Evolutionary conservation across 805 yeast genomes (phyloP), one percentile per base, ranked within the genome.

Genomic region (Candida coquimbonensis): DNA sequence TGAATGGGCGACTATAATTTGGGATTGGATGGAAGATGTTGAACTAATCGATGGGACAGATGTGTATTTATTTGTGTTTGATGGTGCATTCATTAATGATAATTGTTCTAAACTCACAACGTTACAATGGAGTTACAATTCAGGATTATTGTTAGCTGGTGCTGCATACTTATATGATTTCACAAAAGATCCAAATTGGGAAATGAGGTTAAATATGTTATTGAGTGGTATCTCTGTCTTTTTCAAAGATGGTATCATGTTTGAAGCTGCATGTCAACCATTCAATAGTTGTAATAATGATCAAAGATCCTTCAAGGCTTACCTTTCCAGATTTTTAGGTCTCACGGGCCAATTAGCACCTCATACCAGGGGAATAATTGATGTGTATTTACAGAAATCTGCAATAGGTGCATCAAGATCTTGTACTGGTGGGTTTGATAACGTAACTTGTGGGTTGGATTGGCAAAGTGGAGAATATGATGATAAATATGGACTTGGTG

Each of bases 281-380:
- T 53, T 68, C 2, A 61, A 60, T 9, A 63, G 62, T 25, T 90
- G 98, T 70, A 78, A 87, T 65, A 82, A 78, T 45, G 97, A 90
- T 70, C 96, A 90, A 70, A 74, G 96, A 49, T 80, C 93, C n/a
- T 90, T 91, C 74, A 87, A 86, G 69, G 96, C 96, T 1, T 85
- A 83, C 55, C 74, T 87, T 54, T 61, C 88, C 2, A 71, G 96
- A 46, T 81, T 81, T 61, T 63, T 90, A 61, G 93, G 89, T 2
- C 66, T 78, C 44, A 83, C 96, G 1, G 80, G 91, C 0, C 72
- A 77, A 41, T 65, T 91, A 62, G 83, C 78, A 1, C 95, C 96
- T 6, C 68, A 67, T 51, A 56, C 69, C 1, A 54, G 66, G 50
- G 51, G 53, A 25, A 47, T 53, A 9, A 62, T 68, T 39, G 63